phyloP scores from a whole-genome alignment of 768 basidiomycete genomes.

The Tricholoma terreum region DNA sequence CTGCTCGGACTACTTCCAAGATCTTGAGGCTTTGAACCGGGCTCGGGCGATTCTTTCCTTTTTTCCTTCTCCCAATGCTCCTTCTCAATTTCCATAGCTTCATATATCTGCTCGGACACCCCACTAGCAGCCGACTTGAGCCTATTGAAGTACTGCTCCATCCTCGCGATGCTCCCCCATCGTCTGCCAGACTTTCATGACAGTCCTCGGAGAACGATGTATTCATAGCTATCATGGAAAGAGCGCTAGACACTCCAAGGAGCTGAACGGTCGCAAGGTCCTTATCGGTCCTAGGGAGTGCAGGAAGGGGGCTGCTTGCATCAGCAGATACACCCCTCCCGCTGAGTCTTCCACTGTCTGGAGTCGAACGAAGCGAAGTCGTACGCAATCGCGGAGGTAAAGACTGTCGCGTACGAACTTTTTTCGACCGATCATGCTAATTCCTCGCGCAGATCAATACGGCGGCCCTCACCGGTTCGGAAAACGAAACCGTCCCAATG shows the following conservation, averaged over 20 bases:
- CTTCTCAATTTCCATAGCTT: conserved; percentile 12
- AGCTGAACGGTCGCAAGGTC: conserved; percentile 16
- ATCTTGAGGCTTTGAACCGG: background rate
- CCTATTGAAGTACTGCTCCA: conserved; percentile 34
- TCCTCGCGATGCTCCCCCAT: conserved; percentile 33
- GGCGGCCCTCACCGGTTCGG: conserved; percentile 1
- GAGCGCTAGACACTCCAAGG: conserved; percentile 24
- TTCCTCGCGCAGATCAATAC: conserved; percentile 16
- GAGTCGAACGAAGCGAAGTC: background rate
- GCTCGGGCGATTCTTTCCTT: background rate
- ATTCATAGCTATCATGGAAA: conserved; percentile 38
- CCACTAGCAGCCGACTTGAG: conserved; percentile 27
- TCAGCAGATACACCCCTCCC: background rate
- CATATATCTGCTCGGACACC: conserved; percentile 26
- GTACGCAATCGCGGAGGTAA: conserved; percentile 1
- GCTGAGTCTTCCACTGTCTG: background rate
- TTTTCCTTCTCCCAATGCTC: background rate
- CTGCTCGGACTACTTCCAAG: conserved; percentile 1
- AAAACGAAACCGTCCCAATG: background rate
- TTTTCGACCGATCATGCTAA: conserved; percentile 3
- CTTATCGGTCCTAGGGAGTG: conserved; percentile 14
- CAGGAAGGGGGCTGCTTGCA: conserved; percentile 6
- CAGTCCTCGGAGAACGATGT: conserved; percentile 42
- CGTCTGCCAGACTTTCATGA: conserved; percentile 34
- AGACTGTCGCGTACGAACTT: conserved; percentile 1